Percentiles rank a stretch among this genome's conserved stretches.
Evolutionary conservation across 768 basidiomycete genomes (phyloP).

Genomic region (Coprinopsis sp.): DNA sequence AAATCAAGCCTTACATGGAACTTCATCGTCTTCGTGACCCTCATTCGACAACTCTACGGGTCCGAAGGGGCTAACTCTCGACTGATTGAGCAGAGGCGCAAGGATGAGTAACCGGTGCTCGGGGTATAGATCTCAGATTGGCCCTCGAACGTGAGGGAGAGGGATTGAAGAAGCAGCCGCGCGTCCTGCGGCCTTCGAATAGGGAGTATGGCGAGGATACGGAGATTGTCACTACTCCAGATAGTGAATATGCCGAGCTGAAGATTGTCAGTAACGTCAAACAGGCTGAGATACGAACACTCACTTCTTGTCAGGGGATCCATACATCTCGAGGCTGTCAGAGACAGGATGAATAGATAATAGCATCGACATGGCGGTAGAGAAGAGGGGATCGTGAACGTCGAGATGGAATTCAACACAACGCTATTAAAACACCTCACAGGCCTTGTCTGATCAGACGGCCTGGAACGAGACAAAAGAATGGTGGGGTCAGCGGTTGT

Average conservation of each 20-base stretch:
- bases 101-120: conserved; percentile 58
- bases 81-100: conserved; percentile 64
- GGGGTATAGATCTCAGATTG: conserved; percentile 72
- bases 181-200: conserved; percentile 50
- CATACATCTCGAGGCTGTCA: conserved; percentile 62
- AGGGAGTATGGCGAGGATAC: conserved; percentile 53
- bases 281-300: conserved; percentile 18
- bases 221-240: conserved; percentile 71
- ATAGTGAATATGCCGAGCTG: conserved; percentile 84
- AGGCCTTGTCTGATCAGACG: no score
- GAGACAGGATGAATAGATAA: conserved; percentile 60
- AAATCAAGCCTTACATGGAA: conserved; percentile 38
- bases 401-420: no score
- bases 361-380: conserved; percentile 55
- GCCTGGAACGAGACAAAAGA: no score
- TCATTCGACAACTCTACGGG: conserved; percentile 62
- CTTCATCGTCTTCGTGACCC: conserved; percentile 51
- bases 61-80: conserved; percentile 55
- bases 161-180: conserved; percentile 59
- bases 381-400: conserved; percentile 12
- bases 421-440: no score
- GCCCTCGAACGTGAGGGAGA: conserved; percentile 79
- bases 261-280: conserved; percentile 5
- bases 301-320: conserved; percentile 61
- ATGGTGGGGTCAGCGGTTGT: no score